Conservation (phyloP, 2,329 filamentous ascomycete genomes). For the Huntiella moniliformis region DNA sequence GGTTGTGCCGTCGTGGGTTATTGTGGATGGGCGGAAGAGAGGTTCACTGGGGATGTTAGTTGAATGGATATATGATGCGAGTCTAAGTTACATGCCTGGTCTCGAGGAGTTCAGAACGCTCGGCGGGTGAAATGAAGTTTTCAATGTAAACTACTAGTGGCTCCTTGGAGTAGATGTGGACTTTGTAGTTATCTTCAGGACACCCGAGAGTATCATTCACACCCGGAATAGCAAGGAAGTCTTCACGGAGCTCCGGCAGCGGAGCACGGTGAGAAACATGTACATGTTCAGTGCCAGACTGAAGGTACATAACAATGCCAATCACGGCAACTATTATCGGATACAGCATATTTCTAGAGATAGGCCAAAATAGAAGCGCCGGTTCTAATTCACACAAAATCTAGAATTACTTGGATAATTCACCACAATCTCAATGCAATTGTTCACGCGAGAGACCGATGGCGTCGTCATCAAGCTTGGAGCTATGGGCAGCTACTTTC, state of each 20-base stretch:
- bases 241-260: slow-evolving; percentile 30
- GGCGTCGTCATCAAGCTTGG: neutral
- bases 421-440: too few species aligned
- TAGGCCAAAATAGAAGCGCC: too few species aligned
- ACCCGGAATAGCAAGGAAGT: slow-evolving; percentile 29
- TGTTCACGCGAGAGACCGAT: neutral
- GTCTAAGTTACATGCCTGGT: slow-evolving; percentile 20
- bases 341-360: too few species aligned
- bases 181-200: slow-evolving; percentile 23
- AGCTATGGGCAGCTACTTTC: too few species aligned
- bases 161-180: slow-evolving; percentile 21
- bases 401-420: too few species aligned
- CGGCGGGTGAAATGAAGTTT: slow-evolving; percentile 25
- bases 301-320: slow-evolving; percentile 24
- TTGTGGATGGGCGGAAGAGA: slow-evolving; percentile 26
- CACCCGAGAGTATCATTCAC: slow-evolving; percentile 22
- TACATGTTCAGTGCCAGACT: slow-evolving; percentile 24
- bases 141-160: slow-evolving; percentile 31
- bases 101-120: slow-evolving; percentile 24
- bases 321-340: slow-evolving; percentile 19
- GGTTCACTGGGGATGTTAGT: slow-evolving; percentile 18
- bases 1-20: slow-evolving; percentile 20
- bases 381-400: too few species aligned
- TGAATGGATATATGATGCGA: neutral
- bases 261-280: slow-evolving; percentile 19